Conservation (phyloP, 169 alveolate species). For the Cryptosporidium baileyi region DNA sequence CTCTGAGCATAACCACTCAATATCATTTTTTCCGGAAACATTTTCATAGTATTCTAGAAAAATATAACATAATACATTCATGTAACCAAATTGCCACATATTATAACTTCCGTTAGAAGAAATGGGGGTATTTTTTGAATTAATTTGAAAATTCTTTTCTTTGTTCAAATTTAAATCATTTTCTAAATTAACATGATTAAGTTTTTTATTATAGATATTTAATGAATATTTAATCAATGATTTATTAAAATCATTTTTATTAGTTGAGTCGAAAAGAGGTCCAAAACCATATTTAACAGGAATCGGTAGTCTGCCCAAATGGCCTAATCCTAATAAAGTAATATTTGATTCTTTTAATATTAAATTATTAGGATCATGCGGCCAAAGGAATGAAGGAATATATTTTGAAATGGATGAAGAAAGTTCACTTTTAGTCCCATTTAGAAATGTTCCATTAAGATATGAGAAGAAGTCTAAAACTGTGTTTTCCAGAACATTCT, state of each 20-base stretch:
- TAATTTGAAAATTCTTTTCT: not conserved
- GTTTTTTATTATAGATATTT: not conserved
- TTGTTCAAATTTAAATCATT: not conserved
- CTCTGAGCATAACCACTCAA: constrained; percentile 41
- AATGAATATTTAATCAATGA: not conserved
- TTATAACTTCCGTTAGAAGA: constrained; percentile 26
- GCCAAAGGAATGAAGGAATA: constrained; percentile 63
- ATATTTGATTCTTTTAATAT: constrained; percentile 25
- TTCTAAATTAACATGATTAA: not conserved
- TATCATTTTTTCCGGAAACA: not conserved
- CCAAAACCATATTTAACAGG: constrained; percentile 51
- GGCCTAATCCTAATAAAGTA: constrained; percentile 37
- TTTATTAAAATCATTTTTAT: not conserved
- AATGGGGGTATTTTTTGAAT: not conserved
- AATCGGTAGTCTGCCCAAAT: constrained; percentile 15
- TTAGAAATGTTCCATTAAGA: not conserved
- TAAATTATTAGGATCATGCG: constrained; percentile 56
- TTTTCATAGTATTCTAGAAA: not conserved
- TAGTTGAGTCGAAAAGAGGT: constrained; percentile 38
- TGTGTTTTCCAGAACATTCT: not conserved
- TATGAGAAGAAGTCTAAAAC: not conserved
- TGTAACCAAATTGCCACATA: constrained; percentile 60
- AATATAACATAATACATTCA: constrained; percentile 30
- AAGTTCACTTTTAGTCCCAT: not conserved
- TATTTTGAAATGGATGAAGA: constrained; percentile 12